Base-by-base conservation (phyloP, 2,329 filamentous ascomycete genomes). In the Ophiocordyceps camponoti-leonardi region DNA sequence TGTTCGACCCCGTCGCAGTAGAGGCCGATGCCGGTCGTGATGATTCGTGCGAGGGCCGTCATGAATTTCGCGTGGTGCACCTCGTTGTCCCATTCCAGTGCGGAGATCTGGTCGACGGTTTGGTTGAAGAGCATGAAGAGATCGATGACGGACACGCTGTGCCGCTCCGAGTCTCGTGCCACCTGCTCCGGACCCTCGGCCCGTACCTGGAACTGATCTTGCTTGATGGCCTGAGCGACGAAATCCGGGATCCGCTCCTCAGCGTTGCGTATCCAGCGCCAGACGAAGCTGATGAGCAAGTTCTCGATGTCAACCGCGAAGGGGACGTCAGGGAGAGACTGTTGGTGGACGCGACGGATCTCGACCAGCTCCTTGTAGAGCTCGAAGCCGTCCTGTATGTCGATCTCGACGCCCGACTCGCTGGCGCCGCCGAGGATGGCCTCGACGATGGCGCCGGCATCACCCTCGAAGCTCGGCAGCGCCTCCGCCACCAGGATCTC, bases 61-160 rank as follows among this genome's bases (percentile, higher is more conserved):
- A 96, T 96, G 64, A 98, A 98, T 50, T 88, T 86, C 37, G 92
- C 90, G 58, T 94, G 85, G 52, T 94, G 88, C 35, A 94, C 71
- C 56, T 94, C 86, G 58, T 96, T 86, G 51, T 87, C 83, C 92
- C 92, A 98, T 49, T 88, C 79, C 12, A 98, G 72, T 53, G 86
- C 72, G 45, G 85, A 79, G 46, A 98, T 78, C 55, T 93, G 86
- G 51, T 95, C 83, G 33, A 93, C 79, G 18, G 83, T 85, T 63
- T 95, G 85, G 55, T 88, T 93, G 69, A 96, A 95, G 1, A 93
- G 81, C 54, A 84, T 81, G 66, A 95, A 96, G 41, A 94, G 79
- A 60, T 98, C 92, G 50, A 95, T 83, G 8, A 94, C 78, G 16
- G 90, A 96, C 48, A 90, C 79, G 59, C 90, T 96, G 63, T 96